These are phyloP conservation scores for Microcyclosporella mali DNA, from an alignment of 2,329 filamentous ascomycete genomes.

Conservation along the genomic window DNA sequence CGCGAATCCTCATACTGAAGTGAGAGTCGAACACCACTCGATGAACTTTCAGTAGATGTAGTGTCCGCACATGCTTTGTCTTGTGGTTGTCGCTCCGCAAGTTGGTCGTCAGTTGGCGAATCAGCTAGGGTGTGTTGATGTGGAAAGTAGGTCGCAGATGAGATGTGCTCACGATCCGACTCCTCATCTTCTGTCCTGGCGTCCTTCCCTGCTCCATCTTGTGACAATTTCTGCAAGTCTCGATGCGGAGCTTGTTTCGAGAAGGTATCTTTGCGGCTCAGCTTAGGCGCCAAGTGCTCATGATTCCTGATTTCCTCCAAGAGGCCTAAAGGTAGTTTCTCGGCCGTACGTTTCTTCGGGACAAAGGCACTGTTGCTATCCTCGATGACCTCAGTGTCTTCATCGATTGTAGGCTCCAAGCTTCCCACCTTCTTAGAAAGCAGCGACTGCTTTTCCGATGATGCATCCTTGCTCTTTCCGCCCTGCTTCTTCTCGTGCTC, in stretches of 20 bases:
- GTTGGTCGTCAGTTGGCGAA: conserved; percentile 26
- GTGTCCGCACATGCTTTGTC: conserved; percentile 6
- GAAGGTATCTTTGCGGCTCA: conserved; percentile 38
- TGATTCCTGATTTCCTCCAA: conserved; percentile 54
- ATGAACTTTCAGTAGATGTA: not conserved
- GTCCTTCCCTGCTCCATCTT: conserved; percentile 10
- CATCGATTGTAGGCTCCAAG: conserved; percentile 25
- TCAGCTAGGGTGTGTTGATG: conserved; percentile 55
- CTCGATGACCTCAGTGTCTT: conserved; percentile 30
- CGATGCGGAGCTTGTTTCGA: conserved; percentile 18
- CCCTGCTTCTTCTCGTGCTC: conserved; percentile 44
- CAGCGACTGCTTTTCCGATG: conserved; percentile 9
- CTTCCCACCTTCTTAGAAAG: conserved; percentile 12
- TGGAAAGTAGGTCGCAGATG: conserved; percentile 76
- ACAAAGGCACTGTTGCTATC: conserved; percentile 21
- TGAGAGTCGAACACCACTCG: conserved; percentile 56
- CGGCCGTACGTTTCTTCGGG: conserved; percentile 27
- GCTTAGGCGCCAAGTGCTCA: conserved; percentile 42
- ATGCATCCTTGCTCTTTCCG: conserved; percentile 25
- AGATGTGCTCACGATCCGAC: conserved; percentile 77
- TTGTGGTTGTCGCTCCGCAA: conserved; percentile 19
- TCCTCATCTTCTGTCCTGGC: conserved; percentile 48
- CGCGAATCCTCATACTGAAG: conserved; percentile 55
- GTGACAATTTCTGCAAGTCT: conserved; percentile 13
- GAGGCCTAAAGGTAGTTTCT: conserved; percentile 44